A percentile compares a stretch with the other conserved stretches of the same genome.
These are phyloP conservation scores for Naganishia albida DNA, from an alignment of 1,284 basidiomycete species.

Conservation along the genomic window DNA sequence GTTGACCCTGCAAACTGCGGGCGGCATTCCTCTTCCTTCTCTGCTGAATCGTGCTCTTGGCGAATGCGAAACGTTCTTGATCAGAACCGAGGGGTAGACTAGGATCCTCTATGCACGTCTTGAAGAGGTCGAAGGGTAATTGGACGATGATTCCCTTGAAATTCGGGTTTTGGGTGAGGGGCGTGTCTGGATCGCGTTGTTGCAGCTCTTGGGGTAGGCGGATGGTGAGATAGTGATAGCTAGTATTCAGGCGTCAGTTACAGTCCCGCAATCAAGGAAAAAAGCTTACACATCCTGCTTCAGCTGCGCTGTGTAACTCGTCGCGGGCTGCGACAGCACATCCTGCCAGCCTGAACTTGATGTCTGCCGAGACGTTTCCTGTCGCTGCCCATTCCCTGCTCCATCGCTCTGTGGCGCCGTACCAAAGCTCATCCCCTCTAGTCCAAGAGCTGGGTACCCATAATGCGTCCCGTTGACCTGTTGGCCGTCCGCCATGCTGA, in stretches of 20 bases:
- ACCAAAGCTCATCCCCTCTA: slow-evolving; percentile 51
- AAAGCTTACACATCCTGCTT: slow-evolving; percentile 44
- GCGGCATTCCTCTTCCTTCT: slow-evolving; percentile 67
- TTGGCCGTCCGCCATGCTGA: slow-evolving; percentile 7
- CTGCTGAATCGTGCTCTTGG: slow-evolving; percentile 78
- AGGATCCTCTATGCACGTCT: slow-evolving; percentile 46
- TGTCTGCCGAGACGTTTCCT: slow-evolving; percentile 29
- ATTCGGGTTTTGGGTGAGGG: slow-evolving; percentile 35
- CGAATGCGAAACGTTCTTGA: slow-evolving; percentile 82
- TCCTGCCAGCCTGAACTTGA: slow-evolving; percentile 42
- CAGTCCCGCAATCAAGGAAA: not conserved
- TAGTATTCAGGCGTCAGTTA: not conserved
- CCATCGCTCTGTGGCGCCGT: not conserved
- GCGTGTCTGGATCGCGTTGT: not conserved
- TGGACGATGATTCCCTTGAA: slow-evolving; percentile 50
- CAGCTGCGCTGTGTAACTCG: slow-evolving; percentile 33
- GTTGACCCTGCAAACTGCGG: slow-evolving; percentile 55
- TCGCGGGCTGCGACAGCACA: slow-evolving; percentile 10
- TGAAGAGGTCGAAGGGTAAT: slow-evolving; percentile 52
- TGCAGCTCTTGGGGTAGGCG: slow-evolving; percentile 20
- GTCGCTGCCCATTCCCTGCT: slow-evolving; percentile 28
- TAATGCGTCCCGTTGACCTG: not conserved
- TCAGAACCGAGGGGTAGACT: slow-evolving; percentile 58
- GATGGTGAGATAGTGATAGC: slow-evolving; percentile 22
- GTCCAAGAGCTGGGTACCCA: slow-evolving; percentile 48